Evolutionary conservation across 2,329 filamentous ascomycete species (phyloP), one percentile per base, ranked within the genome.

Genomic region (Curvularia spicifera): DNA sequence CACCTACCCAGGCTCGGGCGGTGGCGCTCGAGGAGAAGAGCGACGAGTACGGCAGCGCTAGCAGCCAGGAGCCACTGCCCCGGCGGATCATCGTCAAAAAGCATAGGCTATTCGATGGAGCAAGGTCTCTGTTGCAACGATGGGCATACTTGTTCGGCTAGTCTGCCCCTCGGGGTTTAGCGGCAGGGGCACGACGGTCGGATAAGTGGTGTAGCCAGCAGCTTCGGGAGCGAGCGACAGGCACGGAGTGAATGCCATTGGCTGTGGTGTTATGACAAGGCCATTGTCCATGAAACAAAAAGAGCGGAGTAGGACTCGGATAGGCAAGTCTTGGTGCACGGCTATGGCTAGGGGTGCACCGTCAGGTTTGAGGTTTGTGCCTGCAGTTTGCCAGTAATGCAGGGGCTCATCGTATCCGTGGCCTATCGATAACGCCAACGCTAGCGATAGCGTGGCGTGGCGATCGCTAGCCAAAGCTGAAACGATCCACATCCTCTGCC

Each of bases 221-320:
- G 61, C 60, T 46, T 65, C 31, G 40, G 58, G 29, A 50, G 46
- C 13, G 53, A 60, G 64, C 56, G 71, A 59, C 70, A 73, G 71
- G 72, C 64, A 73, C 72, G 53, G 58, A 29, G 37, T 13, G 22
- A 28, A 13, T 39, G 24, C 57, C 46, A 74, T 73, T 73, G 70
- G 72, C 56, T 57, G 28, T 51, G 57, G 53, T 51, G 35, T 33
- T 39, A 60, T 63, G 55, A 60, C 55, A 54, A 63, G 60, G 56
- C 57, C 58, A 61, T 64, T 69, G 71, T 73, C 69, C 68, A 40
- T 72, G 71, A 74, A 74, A 73, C 71, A 61, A 61, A 61, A 56
- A 60, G 59, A 64, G 63, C 54, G 63, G 63, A 65, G 60, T 45
- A 56, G 57, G 58, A 55, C 59, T 64, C 57, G 57, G 60, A 56